Evolutionary conservation across 441 rosid species (phyloP), one percentile per base, ranked within the genome.

Genomic region (Populus hybrid): DNA sequence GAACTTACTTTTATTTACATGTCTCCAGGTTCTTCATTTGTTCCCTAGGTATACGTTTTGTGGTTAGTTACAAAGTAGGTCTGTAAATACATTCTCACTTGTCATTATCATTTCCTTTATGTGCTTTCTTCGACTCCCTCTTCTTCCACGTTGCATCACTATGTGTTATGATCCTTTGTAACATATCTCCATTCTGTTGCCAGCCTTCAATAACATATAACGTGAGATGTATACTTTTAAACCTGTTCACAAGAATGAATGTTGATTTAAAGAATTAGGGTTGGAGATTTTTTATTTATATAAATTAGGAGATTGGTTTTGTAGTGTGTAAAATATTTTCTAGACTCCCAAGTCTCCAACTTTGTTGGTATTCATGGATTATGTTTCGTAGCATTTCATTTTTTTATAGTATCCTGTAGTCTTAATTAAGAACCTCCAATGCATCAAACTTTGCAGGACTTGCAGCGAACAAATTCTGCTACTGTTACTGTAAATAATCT

Each of bases 401-500:
- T 54, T 32, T 1, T 54, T 30, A 32, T 32, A 69, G 35, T 79
- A 24, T 54, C 7, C 24, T 8, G n/a, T 74, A 11, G 21, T 42
- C 34, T 65, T 18, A 24, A 30, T 30, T 67, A 57, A 61, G 61
- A 73, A 72, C 32, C 32, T 30, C 69, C 69, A 59, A 34, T 67
- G 77, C 64, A 77, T 54, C 23, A 16, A 76, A 76, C 36, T 77
- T 73, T 83, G 88, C 92, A 88, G 93, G 95, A 90, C 83, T 82
- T 95, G 90, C 99, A 90, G 91, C 88, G 90, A 80, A 94, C 99
- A 74, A 90, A 94, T 84, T 95, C 99, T 30, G 98, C 86, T 42
- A 83, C 93, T 67, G 90, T 91, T 34, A 94, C 97, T 76, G 98
- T 95, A 88, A 94, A 95, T 89, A 95, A 95, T 84, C 99, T 94